A percentile compares a stretch with the other conserved stretches of the same genome.
Conservation (phyloP, 176 grass and related monocot species). For the Phragmites australis region DNA sequence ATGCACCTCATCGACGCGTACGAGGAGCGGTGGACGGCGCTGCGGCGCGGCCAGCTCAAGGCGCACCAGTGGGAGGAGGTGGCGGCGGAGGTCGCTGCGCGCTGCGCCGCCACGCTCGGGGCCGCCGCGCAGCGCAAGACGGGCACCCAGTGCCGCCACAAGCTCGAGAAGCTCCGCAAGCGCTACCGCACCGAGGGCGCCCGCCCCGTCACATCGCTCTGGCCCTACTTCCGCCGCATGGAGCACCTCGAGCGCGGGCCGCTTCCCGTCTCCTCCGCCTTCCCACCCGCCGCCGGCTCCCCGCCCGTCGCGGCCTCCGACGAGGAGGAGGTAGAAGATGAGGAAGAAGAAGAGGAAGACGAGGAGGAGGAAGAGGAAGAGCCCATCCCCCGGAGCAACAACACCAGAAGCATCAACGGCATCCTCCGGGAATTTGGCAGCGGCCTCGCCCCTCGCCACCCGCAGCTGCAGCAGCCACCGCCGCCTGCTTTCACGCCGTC, state of each 20-base stretch:
- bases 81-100: slow-evolving; percentile 54
- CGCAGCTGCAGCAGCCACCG: slow-evolving; percentile 17
- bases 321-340: slow-evolving; percentile 39
- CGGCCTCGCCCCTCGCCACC: slow-evolving; percentile 38
- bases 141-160: slow-evolving; percentile 96
- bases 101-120: slow-evolving; percentile 47
- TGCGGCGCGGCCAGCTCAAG: slow-evolving; percentile 90
- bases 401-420: slow-evolving; percentile 79
- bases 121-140: slow-evolving; percentile 57
- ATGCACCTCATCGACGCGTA: slow-evolving; percentile 93
- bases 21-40: slow-evolving; percentile 74
- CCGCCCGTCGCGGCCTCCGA: slow-evolving; percentile 34
- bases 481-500: slow-evolving; percentile 38
- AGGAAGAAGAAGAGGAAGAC: slow-evolving; percentile 25
- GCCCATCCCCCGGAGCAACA: slow-evolving; percentile 51
- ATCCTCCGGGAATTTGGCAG: slow-evolving; percentile 58
- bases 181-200: slow-evolving; percentile 75
- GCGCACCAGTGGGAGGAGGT: slow-evolving; percentile 96
- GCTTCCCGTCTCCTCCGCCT: slow-evolving; percentile 30
- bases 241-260: slow-evolving; percentile 79
- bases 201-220: slow-evolving; percentile 70
- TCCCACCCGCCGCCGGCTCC: slow-evolving; percentile 25
- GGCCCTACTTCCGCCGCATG: slow-evolving; percentile 87
- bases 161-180: slow-evolving; percentile 99
- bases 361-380: slow-evolving; percentile 52